Base-by-base conservation (phyloP, 495 filamentous ascomycete genomes). In the Penicillium paxilli region DNA sequence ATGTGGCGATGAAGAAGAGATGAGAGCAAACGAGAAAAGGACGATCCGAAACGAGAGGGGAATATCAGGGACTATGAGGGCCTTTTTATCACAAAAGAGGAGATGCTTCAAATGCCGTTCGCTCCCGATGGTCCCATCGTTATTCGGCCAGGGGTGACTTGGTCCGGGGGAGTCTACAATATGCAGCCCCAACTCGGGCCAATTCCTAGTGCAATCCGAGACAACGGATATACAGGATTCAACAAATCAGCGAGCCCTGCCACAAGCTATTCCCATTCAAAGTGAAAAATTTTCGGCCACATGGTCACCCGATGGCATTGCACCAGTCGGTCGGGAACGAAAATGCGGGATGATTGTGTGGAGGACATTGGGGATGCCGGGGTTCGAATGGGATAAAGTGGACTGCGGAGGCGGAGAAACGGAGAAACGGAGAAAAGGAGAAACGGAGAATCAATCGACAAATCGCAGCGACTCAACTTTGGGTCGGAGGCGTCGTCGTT, bases 341-440 rank as follows among this genome's bases (percentile, higher is more conserved):
- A 37, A 42, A 23, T 45, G 41, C 41, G 50, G 50, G 41, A 53
- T 37, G 41, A 46, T 37, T 53, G 12, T 46, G 26, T 44, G 50
- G 41, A 32, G 50, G 42, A 33, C 10, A n/a, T n/a, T 41, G 49
- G 49, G 40, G 32, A 51, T 17, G 28, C 28, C 47, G 33, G 32
- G 48, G 48, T 51, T 33, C 33, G 48, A 6, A 32, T 32, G 11
- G 11, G 25, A 38, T 12, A 28, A 42, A 9, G 8, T 42, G 14
- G 28, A 23, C 8, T 19, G 19, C 26, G 24, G 44, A 32, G 22
- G 33, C 49, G 50, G 50, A 62, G 59, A 57, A 50, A 51, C 59
- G 54, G 54, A 57, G 58, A 61, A 57, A 57, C 12, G 54, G 54
- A 62, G 51, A 62, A 62, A 62, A 49, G 59, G 54, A 52, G 59